These are phyloP conservation scores for Litchi chinensis DNA, from an alignment of 345 rosid genomes.

Conservation along the genomic window DNA sequence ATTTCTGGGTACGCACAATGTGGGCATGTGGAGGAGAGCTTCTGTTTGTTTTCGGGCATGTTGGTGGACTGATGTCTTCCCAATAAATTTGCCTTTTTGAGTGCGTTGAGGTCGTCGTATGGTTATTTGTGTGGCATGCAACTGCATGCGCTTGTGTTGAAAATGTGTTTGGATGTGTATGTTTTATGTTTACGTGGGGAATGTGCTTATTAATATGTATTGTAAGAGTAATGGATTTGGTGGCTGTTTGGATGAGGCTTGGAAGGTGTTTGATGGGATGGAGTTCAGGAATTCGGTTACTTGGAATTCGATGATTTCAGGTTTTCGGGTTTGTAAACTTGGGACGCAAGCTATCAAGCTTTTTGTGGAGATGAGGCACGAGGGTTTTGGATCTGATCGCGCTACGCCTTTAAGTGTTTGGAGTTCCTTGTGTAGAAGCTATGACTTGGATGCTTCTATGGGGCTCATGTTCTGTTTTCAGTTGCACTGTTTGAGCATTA, in stretches of 20 bases:
- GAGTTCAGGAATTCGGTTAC: conserved; percentile 51
- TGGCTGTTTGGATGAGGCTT: conserved; percentile 48
- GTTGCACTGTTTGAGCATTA: conserved; percentile 59
- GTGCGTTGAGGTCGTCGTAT: conserved; percentile 67
- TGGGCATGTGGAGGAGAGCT: conserved; percentile 49
- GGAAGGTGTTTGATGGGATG: conserved; percentile 60
- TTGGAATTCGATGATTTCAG: conserved; percentile 88
- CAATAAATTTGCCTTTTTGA: conserved; percentile 67
- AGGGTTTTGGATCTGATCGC: conserved; percentile 65
- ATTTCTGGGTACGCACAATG: conserved; percentile 68
- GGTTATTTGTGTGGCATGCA: conserved; percentile 55
- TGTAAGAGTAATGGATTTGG: conserved; percentile 37
- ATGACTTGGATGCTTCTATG: conserved; percentile 30
- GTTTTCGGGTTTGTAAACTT: conserved; percentile 50
- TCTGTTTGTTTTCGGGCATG: conserved; percentile 57
- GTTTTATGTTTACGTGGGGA: conserved; percentile 59
- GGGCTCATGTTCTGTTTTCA: conserved; percentile 56
- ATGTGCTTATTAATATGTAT: conserved; percentile 77
- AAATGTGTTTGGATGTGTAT: conserved; percentile 52
- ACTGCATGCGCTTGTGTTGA: conserved; percentile 68
- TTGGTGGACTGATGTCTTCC: conserved; percentile 56
- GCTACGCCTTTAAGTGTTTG: conserved; percentile 68
- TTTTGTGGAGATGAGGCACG: conserved; percentile 53
- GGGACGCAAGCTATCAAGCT: conserved; percentile 45
- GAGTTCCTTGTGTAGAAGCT: conserved; percentile 50